Evolutionary conservation across 192 early-diverging fungal species (phyloP).

Genomic region (Kappamyces sp.): DNA sequence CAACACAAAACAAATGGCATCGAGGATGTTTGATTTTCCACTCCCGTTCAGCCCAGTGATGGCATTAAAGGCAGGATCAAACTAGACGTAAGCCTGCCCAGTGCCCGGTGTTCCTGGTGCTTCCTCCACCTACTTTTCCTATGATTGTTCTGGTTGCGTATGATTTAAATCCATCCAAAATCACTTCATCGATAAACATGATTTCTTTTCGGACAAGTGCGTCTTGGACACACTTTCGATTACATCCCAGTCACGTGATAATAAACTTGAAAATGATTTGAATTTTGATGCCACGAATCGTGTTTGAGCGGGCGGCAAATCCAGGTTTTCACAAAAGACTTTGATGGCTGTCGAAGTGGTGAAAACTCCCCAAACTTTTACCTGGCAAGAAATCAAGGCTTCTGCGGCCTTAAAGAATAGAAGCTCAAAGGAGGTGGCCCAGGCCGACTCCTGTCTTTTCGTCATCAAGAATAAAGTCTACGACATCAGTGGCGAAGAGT

Average conservation of each 20-base stretch:
- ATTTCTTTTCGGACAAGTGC: neutral
- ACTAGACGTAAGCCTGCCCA: conserved; percentile 21
- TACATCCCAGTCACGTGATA: no score
- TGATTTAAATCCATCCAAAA: conserved; percentile 98
- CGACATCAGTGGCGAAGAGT: conserved; percentile 61
- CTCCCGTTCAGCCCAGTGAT: conserved; percentile 98
- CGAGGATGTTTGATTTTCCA: conserved; percentile 97
- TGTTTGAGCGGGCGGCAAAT: no score
- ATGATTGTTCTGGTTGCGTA: conserved; percentile 94
- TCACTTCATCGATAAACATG: conserved; percentile 91
- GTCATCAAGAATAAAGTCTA: conserved; percentile 77
- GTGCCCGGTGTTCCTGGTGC: no score
- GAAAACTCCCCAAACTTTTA: conserved; percentile 14
- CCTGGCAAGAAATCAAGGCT: conserved; percentile 39
- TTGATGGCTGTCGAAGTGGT: no score
- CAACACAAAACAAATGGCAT: conserved; percentile 98
- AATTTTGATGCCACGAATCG: no score
- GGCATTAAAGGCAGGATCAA: conserved; percentile 97
- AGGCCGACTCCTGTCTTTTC: conserved; percentile 33
- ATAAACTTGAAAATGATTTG: no score
- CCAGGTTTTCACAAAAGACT: no score
- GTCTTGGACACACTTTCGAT: no score
- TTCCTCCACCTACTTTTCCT: conserved; percentile 41
- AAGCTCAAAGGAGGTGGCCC: conserved; percentile 8
- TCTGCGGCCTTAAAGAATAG: conserved; percentile 20